These are phyloP conservation scores for Adansonia madagascariensis DNA, from an alignment of 441 rosid species.

Conservation along the genomic window DNA sequence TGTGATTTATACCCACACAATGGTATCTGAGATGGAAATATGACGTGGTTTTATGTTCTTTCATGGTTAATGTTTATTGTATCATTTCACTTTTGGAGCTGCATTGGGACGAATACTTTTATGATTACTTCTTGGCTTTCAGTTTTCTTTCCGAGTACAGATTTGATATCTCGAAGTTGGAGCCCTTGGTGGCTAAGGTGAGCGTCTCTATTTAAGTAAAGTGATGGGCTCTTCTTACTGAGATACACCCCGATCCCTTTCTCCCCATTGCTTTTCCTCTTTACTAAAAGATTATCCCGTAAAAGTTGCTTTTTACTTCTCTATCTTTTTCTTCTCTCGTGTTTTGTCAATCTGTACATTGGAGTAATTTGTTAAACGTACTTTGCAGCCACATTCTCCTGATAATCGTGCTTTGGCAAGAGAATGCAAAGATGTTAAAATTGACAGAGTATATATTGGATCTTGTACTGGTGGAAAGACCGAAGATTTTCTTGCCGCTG, in stretches of 20 bases:
- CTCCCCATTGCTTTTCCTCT: neutral
- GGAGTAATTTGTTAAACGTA: slow-evolving; percentile 11
- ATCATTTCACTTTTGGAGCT: slow-evolving; percentile 20
- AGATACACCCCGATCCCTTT: neutral
- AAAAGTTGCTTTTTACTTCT: slow-evolving; percentile 20
- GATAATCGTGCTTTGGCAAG: slow-evolving; percentile 96
- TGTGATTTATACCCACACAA: neutral
- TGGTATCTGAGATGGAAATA: neutral
- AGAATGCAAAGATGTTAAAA: slow-evolving; percentile 97
- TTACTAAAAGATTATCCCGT: neutral
- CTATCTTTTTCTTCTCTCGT: neutral
- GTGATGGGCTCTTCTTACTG: neutral
- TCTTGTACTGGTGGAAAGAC: slow-evolving; percentile 98
- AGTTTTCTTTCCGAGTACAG: slow-evolving; percentile 84
- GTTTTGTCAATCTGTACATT: neutral
- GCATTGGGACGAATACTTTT: neutral
- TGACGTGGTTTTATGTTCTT: slow-evolving; percentile 10
- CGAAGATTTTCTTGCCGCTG: slow-evolving; percentile 93
- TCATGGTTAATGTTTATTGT: slow-evolving; percentile 8
- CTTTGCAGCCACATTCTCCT: slow-evolving; percentile 92
- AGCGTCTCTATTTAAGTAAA: slow-evolving; percentile 27
- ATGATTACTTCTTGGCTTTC: slow-evolving; percentile 26
- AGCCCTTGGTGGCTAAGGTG: slow-evolving; percentile 98
- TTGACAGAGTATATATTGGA: slow-evolving; percentile 96
- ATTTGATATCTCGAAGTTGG: slow-evolving; percentile 85